These are phyloP conservation scores for Auriscalpium orientale DNA, from an alignment of 768 basidiomycete species.

Conservation along the genomic window DNA sequence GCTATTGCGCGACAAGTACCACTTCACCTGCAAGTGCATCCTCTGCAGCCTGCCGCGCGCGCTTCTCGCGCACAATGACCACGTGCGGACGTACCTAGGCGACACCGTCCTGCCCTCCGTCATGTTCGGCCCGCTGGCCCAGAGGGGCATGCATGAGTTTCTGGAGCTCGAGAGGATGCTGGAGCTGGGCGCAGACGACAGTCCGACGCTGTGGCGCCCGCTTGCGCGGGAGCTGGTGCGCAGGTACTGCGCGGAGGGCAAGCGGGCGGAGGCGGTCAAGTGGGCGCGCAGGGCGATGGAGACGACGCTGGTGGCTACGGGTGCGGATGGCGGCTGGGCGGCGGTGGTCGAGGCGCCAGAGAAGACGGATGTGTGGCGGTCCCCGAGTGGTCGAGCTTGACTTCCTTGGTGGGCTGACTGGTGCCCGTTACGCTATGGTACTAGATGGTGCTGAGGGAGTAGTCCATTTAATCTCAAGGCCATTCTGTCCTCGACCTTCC, in stretches of 20 bases:
- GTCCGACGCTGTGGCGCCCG: conserved; percentile 2
- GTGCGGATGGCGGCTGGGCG: conserved; percentile 6
- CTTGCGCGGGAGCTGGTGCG: conserved; percentile 2
- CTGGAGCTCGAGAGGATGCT: conserved; percentile 1
- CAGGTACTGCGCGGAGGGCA: neutral
- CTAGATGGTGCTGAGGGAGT: no score
- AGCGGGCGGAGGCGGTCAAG: neutral
- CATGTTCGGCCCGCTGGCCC: neutral
- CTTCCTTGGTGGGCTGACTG: no score
- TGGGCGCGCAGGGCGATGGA: conserved; percentile 7
- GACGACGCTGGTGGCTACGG: conserved; percentile 2
- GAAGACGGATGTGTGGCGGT: neutral
- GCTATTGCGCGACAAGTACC: conserved; percentile 22
- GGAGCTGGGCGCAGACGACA: conserved; percentile 1
- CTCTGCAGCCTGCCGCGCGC: conserved; percentile 20
- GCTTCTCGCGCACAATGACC: neutral
- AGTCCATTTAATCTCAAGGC: no score
- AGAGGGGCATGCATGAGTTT: neutral
- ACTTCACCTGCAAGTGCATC: conserved; percentile 27
- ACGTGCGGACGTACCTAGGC: conserved; percentile 11
- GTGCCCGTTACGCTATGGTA: no score
- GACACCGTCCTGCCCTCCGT: neutral
- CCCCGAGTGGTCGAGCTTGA: no score
- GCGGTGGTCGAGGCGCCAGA: conserved; percentile 6
- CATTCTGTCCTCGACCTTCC: no score